A percentile compares a stretch with the other conserved stretches of the same genome.
Evolutionary conservation across 352 stramenopile genomes (phyloP).

Genomic region (Thraustotheca clavata): DNA sequence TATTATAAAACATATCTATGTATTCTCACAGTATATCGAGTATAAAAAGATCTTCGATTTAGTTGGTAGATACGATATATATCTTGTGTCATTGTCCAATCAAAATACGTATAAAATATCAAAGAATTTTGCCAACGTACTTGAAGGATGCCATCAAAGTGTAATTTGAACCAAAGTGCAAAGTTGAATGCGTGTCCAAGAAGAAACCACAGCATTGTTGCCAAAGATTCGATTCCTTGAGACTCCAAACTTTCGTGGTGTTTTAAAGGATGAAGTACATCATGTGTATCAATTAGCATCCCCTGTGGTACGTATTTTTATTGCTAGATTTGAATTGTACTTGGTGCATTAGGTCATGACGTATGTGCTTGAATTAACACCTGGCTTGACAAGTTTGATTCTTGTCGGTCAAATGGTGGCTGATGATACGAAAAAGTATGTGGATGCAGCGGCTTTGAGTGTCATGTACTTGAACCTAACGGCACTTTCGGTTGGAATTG

Average conservation of each 20-base stretch:
- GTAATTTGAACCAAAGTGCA: not conserved
- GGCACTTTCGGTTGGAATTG: conserved; percentile 69
- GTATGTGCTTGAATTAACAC: conserved; percentile 36
- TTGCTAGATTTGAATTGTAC: not conserved
- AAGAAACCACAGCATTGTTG: conserved; percentile 14
- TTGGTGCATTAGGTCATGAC: conserved; percentile 7
- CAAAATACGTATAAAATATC: not conserved
- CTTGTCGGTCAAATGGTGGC: conserved; percentile 58
- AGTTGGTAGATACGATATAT: no score
- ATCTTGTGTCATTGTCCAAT: no score
- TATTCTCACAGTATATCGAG: no score
- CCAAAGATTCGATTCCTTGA: not conserved
- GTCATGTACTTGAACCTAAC: conserved; percentile 82
- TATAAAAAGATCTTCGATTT: no score
- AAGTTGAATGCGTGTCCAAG: conserved; percentile 7
- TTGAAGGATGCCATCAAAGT: conserved; percentile 3
- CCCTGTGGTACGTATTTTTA: conserved; percentile 12
- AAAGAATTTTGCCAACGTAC: not conserved
- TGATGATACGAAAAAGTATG: conserved; percentile 42
- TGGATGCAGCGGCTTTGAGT: conserved; percentile 51
- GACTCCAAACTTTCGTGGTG: not conserved
- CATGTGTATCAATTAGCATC: conserved; percentile 15
- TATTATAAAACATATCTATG: no score
- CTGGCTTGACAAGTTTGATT: conserved; percentile 49
- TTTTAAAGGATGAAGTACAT: conserved; percentile 10